A percentile compares a stretch with the other conserved stretches of the same genome.
Evolutionary conservation across 495 filamentous ascomycete genomes (phyloP).

Genomic region (Hyaloscypha variabilis): DNA sequence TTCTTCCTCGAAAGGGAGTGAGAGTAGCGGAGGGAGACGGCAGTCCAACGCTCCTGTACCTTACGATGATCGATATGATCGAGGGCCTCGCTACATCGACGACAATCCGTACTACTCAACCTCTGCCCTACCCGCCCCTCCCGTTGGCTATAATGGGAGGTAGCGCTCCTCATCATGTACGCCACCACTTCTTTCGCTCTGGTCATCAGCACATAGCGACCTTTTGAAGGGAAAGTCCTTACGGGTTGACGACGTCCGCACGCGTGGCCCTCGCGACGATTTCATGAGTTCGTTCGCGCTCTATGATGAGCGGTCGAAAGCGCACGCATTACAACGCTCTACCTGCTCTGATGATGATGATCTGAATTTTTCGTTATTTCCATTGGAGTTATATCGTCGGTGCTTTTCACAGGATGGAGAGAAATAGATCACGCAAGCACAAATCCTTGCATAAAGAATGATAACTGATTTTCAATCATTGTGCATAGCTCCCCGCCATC

Average conservation of each 20-base stretch:
- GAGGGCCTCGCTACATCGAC: constrained; percentile 52
- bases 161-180: constrained; percentile 12
- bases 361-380: constrained; percentile 17
- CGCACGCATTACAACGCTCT: not conserved
- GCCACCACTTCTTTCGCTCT: constrained; percentile 5
- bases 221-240: not conserved
- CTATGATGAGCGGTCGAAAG: constrained; percentile 2
- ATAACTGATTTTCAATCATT: constrained; percentile 29
- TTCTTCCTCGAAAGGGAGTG: not conserved
- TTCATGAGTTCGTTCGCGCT: not conserved
- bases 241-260: not conserved
- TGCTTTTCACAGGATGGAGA: constrained; percentile 4
- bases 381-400: not conserved
- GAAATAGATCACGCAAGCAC: constrained; percentile 23
- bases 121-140: constrained; percentile 40
- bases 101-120: constrained; percentile 49
- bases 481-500: constrained; percentile 26
- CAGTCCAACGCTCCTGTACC: constrained; percentile 40
- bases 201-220: constrained; percentile 1
- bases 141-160: constrained; percentile 38
- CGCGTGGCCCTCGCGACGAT: not conserved
- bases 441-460: constrained; percentile 28
- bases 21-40: constrained; percentile 34
- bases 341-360: constrained; percentile 15
- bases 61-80: constrained; percentile 24